Conservation (phyloP, 768 basidiomycete genomes). For the Russula vinacea region DNA sequence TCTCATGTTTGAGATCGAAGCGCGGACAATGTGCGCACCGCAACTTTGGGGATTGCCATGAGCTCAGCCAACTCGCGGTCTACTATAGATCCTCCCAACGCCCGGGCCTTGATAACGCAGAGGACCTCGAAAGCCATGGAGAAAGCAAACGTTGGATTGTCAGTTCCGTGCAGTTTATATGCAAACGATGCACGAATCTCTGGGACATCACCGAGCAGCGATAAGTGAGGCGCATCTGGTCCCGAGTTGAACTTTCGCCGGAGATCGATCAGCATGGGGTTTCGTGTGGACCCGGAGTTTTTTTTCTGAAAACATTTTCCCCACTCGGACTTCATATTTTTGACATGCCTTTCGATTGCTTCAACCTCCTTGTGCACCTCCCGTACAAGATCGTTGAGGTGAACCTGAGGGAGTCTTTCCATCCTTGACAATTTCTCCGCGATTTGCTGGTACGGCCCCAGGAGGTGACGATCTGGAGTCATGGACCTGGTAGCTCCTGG, state of each 20-base stretch:
- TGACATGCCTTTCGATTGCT: constrained; percentile 43
- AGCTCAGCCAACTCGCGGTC: constrained; percentile 30
- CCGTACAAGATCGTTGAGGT: constrained; percentile 30
- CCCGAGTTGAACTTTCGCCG: constrained; percentile 12
- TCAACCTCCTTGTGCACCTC: constrained; percentile 38
- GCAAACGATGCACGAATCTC: constrained; percentile 26
- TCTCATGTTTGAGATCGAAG: background rate
- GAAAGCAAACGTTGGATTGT: constrained; percentile 14
- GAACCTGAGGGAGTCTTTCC: background rate
- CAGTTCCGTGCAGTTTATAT: background rate
- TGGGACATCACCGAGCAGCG: constrained; percentile 15
- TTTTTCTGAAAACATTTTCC: background rate
- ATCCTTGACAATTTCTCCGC: constrained; percentile 3
- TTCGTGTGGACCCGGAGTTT: background rate
- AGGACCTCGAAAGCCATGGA: constrained; percentile 15
- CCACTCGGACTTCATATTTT: constrained; percentile 31
- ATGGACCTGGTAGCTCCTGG: background rate
- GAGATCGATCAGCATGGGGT: background rate
- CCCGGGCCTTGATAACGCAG: constrained; percentile 27
- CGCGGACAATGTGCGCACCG: constrained; percentile 20
- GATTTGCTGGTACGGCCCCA: constrained; percentile 8
- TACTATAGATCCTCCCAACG: constrained; percentile 5
- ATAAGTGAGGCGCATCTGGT: constrained; percentile 16
- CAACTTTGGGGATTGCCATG: constrained; percentile 39
- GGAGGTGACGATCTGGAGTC: constrained; percentile 2